Percentiles rank a stretch among this genome's conserved stretches.
Conservation (phyloP, 179 eudicot species). For the Gypsophila paniculata region DNA sequence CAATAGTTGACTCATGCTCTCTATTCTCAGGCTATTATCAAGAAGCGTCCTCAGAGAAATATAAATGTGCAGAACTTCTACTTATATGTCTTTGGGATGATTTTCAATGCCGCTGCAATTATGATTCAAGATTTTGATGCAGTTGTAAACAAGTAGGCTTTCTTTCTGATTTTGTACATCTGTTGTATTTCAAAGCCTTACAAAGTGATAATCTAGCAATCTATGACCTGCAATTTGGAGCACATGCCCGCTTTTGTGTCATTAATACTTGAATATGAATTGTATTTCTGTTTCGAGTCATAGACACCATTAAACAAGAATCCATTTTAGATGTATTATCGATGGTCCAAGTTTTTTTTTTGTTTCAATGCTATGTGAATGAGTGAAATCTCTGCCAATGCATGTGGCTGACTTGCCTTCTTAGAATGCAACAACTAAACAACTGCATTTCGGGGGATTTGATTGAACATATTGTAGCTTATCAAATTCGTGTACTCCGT, state of each 20-base stretch:
- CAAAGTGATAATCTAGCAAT: background rate
- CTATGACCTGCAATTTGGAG: background rate
- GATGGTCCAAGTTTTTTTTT: background rate
- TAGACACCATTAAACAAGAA: background rate
- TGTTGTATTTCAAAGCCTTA: background rate
- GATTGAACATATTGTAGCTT: background rate
- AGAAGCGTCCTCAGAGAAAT: conserved; percentile 94
- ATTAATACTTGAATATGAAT: too few species aligned
- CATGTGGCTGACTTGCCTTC: background rate
- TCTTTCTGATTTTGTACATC: conserved; percentile 5
- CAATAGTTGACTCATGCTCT: conserved; percentile 12
- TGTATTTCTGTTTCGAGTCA: background rate
- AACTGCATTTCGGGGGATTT: background rate
- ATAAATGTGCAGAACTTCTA: conserved; percentile 98
- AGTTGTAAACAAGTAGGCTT: conserved; percentile 70
- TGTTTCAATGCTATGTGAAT: background rate
- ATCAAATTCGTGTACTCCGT: background rate
- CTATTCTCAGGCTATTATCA: conserved; percentile 71
- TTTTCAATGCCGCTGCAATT: conserved; percentile 87
- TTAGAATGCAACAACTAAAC: background rate
- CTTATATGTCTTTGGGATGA: conserved; percentile 95
- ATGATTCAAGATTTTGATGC: conserved; percentile 89
- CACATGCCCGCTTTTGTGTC: background rate
- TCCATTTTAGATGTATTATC: background rate
- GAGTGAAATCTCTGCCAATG: background rate